Evolutionary conservation across 2,329 filamentous ascomycete species (phyloP).

Genomic region (Periconia sp.): DNA sequence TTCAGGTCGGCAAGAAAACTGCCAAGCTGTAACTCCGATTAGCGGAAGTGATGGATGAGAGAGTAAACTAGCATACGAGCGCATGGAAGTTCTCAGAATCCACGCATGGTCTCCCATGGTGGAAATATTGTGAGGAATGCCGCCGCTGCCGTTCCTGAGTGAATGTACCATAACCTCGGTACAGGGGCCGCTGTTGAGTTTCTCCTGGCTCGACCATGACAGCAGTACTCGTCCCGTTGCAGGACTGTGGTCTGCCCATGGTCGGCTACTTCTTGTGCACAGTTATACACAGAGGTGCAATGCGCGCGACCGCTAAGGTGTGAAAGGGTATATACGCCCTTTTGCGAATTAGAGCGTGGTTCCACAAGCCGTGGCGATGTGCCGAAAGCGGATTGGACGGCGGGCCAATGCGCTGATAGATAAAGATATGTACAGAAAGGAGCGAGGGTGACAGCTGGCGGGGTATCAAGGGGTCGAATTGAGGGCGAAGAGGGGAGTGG

Average conservation of each 20-base stretch:
- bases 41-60: conserved; percentile 13
- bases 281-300: not conserved
- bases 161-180: conserved; percentile 42
- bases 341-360: conserved; percentile 9
- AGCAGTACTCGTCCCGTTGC: conserved; percentile 28
- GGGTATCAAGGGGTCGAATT: conserved; percentile 8
- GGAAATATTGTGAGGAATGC: conserved; percentile 54
- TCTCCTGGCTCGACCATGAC: conserved; percentile 52
- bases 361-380: conserved; percentile 5
- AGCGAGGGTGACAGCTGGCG: conserved; percentile 12
- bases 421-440: conserved; percentile 10
- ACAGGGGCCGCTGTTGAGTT: conserved; percentile 37
- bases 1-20: conserved; percentile 86
- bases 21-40: conserved; percentile 64
- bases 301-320: not conserved
- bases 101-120: conserved; percentile 50
- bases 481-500: conserved; percentile 3
- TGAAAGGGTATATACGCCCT: not conserved
- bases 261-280: not conserved
- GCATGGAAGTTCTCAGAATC: conserved; percentile 57
- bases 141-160: conserved; percentile 48
- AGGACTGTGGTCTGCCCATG: conserved; percentile 17
- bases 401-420: conserved; percentile 1
- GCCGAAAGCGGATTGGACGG: conserved; percentile 17
- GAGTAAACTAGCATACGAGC: conserved; percentile 34